A percentile compares a stretch with the other conserved stretches of the same genome.
These are phyloP conservation scores for Pseudisothecium myosuroides DNA, from an alignment of 225 moss, liverwort and hornwort genomes.

Conservation along the genomic window DNA sequence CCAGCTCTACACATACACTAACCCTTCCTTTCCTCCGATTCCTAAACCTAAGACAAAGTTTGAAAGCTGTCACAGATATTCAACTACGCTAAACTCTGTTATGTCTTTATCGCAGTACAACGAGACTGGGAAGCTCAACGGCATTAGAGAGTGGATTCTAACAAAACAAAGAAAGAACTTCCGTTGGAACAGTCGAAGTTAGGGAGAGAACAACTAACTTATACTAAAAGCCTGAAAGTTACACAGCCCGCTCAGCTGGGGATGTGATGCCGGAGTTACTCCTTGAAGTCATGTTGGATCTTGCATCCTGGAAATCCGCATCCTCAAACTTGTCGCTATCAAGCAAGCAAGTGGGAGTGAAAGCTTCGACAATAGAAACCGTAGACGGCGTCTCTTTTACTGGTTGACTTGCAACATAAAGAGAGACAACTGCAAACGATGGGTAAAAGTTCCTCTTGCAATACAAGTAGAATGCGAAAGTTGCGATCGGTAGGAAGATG, in stretches of 20 bases:
- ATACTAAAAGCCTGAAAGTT: neutral
- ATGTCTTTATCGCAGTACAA: neutral
- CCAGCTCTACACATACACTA: constrained; percentile 20
- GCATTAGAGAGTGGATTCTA: neutral
- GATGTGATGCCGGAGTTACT: constrained; percentile 26
- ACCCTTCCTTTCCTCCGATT: neutral
- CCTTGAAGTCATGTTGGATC: constrained; percentile 27
- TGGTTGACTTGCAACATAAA: constrained; percentile 38
- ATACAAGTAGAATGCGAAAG: constrained; percentile 17
- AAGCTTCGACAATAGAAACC: constrained; percentile 38
- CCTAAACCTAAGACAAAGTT: neutral
- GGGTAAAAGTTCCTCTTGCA: constrained; percentile 48
- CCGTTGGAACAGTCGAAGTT: neutral
- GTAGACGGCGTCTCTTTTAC: constrained; percentile 46
- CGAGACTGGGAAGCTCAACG: neutral
- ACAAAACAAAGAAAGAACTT: neutral
- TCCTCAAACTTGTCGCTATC: constrained; percentile 20
- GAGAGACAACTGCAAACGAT: constrained; percentile 50
- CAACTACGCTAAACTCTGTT: neutral
- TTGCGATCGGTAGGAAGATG: constrained; percentile 24
- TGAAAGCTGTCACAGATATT: neutral
- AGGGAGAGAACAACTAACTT: neutral
- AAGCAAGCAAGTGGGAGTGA: constrained; percentile 56
- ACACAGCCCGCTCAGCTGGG: constrained; percentile 12
- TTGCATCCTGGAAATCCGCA: constrained; percentile 24